Evolutionary conservation across 2,329 filamentous ascomycete species (phyloP).

Genomic region (Metarhizium brunneum): DNA sequence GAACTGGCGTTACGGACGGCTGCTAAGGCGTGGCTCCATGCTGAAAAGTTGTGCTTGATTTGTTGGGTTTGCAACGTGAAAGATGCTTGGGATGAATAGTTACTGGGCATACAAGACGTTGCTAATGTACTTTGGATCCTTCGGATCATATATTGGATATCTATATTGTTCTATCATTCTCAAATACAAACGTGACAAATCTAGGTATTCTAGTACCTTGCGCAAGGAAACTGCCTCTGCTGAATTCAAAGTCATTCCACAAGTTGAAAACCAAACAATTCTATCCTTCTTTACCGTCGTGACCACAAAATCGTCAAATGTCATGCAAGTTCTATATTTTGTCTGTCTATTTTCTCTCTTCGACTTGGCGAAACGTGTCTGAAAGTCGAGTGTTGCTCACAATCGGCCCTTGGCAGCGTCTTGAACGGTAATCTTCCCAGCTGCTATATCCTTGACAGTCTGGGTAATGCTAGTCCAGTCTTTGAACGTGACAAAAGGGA

Average conservation of each 20-base stretch:
- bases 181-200: not conserved
- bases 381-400: slow-evolving; percentile 8
- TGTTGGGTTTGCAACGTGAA: not conserved
- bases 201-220: not conserved
- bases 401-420: slow-evolving; percentile 51
- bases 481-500: slow-evolving; percentile 81
- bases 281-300: not conserved
- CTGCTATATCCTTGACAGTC: slow-evolving; percentile 68
- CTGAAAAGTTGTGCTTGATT: too few species aligned
- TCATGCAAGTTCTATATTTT: not conserved
- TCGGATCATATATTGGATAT: not conserved
- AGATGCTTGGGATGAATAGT: not conserved
- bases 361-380: not conserved
- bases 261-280: not conserved
- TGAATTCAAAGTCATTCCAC: not conserved
- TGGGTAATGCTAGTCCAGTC: slow-evolving; percentile 73
- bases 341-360: too few species aligned
- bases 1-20: not conserved
- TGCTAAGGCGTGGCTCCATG: too few species aligned
- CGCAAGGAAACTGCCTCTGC: not conserved
- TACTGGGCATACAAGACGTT: not conserved
- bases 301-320: not conserved
- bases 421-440: slow-evolving; percentile 60
- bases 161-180: not conserved
- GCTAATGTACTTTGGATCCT: not conserved